Evolutionary conservation across 2,329 filamentous ascomycete species (phyloP).

Genomic region (Dactylellina drechsleri): DNA sequence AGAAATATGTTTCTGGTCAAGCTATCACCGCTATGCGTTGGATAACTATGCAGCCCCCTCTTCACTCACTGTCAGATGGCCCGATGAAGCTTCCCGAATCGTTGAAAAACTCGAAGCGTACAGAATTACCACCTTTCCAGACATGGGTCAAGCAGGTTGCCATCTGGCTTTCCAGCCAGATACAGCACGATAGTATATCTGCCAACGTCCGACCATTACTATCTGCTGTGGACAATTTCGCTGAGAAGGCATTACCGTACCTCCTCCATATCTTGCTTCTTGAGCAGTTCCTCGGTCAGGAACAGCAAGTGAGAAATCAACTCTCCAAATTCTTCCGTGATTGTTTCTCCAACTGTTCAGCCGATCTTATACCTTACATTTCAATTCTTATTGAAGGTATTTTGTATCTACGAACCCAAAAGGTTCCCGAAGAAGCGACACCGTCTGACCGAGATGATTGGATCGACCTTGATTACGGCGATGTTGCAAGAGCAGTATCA

Average conservation of each 20-base stretch:
- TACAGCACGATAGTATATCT: constrained; percentile 49
- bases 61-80: constrained; percentile 19
- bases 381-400: constrained; percentile 80
- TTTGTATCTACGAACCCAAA: constrained; percentile 87
- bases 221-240: constrained; percentile 55
- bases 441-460: constrained; percentile 82
- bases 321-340: constrained; percentile 74
- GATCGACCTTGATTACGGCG: constrained; percentile 82
- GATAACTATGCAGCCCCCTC: constrained; percentile 51
- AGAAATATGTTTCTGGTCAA: constrained; percentile 55
- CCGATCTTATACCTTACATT: constrained; percentile 70
- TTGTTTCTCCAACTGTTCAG: constrained; percentile 69
- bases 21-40: constrained; percentile 62
- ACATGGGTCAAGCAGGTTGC: constrained; percentile 49
- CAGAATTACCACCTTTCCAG: constrained; percentile 36
- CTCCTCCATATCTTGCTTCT: constrained; percentile 83
- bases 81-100: constrained; percentile 30
- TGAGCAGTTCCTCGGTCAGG: constrained; percentile 72
- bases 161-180: constrained; percentile 47
- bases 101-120: constrained; percentile 21
- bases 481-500: constrained; percentile 76
- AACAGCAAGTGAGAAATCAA: constrained; percentile 67
- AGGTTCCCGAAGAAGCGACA: constrained; percentile 77
- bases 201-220: constrained; percentile 37
- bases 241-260: constrained; percentile 68